Percentiles rank a stretch among this genome's conserved stretches.
Conservation (phyloP, 1,139 yeast genomes). For the Lodderomyces oxycetoniae region DNA sequence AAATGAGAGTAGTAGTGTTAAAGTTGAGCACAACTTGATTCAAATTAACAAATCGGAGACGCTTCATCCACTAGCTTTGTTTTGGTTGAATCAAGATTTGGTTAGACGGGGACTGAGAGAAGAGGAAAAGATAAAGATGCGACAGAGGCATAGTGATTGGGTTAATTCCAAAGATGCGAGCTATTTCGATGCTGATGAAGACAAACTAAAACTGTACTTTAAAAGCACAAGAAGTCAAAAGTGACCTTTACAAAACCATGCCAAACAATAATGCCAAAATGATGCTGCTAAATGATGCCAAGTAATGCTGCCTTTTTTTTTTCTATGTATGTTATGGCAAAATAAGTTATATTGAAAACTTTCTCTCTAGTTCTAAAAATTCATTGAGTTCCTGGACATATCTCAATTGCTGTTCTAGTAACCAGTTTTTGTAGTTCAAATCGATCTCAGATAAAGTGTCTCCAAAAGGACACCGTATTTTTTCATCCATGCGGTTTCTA, state of each 20-base stretch:
- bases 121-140: conserved; percentile 43
- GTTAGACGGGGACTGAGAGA: conserved; percentile 50
- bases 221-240: conserved; percentile 35
- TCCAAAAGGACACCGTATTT: conserved; percentile 2
- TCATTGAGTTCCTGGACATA: conserved; percentile 13
- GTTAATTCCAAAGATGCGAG: conserved; percentile 35
- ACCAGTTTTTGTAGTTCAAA: conserved; percentile 17
- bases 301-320: too few relatives aligned
- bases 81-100: conserved; percentile 59
- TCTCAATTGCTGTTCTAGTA: conserved; percentile 13
- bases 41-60: conserved; percentile 46
- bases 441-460: conserved; percentile 8
- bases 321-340: not conserved
- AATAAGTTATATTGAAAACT: conserved; percentile 7
- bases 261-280: too few relatives aligned
- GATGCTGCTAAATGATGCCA: too few relatives aligned
- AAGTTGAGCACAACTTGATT: conserved; percentile 17
- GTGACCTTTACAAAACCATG: conserved; percentile 7
- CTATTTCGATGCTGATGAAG: conserved; percentile 44
- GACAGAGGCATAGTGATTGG: conserved; percentile 45
- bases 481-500: not conserved
- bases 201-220: conserved; percentile 46
- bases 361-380: conserved; percentile 18
- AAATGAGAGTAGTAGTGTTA: conserved; percentile 15
- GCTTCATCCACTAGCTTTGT: conserved; percentile 65